A percentile compares a stretch with the other conserved stretches of the same genome.
Evolutionary conservation across 164 flowering plant genomes (phyloP).

Genomic region (Magnolia changhungtana): DNA sequence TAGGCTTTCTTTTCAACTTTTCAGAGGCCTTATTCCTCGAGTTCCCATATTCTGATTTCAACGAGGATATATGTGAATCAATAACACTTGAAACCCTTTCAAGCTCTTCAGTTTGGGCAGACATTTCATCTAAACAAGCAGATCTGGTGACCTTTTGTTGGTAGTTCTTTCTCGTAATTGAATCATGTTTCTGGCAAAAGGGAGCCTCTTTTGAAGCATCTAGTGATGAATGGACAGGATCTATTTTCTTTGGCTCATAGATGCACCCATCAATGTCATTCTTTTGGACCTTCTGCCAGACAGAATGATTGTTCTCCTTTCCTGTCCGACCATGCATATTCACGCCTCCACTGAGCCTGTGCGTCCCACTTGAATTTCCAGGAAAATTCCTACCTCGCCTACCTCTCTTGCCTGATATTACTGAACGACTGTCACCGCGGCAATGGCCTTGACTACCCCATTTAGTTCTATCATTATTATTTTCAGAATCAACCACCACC

Average conservation of each 20-base stretch:
- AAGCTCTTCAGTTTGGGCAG: constrained; percentile 4
- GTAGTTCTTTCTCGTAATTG: not conserved
- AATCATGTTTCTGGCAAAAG: not conserved
- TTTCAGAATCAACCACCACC: constrained; percentile 17
- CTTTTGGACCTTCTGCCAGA: constrained; percentile 54
- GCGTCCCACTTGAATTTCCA: constrained; percentile 15
- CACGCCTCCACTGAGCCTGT: constrained; percentile 17
- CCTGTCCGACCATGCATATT: constrained; percentile 29
- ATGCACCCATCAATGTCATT: constrained; percentile 20
- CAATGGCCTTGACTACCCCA: constrained; percentile 19
- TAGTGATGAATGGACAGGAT: constrained; percentile 18
- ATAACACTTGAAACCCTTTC: constrained; percentile 19
- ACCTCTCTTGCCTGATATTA: constrained; percentile 25
- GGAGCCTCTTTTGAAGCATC: constrained; percentile 24
- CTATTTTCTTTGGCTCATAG: constrained; percentile 21
- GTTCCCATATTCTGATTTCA: constrained; percentile 26
- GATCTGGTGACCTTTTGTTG: not conserved
- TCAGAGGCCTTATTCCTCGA: constrained; percentile 22
- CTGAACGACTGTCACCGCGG: constrained; percentile 12
- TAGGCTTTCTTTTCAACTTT: constrained; percentile 27
- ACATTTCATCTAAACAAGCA: constrained; percentile 5
- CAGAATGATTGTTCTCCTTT: constrained; percentile 44
- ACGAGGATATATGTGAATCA: constrained; percentile 2
- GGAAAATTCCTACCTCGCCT: constrained; percentile 21
- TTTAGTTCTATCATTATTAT: constrained; percentile 12